A percentile compares a stretch with the other conserved stretches of the same genome.
These are phyloP conservation scores for Russula sp. DNA, from an alignment of 768 basidiomycete genomes.

Conservation along the genomic window DNA sequence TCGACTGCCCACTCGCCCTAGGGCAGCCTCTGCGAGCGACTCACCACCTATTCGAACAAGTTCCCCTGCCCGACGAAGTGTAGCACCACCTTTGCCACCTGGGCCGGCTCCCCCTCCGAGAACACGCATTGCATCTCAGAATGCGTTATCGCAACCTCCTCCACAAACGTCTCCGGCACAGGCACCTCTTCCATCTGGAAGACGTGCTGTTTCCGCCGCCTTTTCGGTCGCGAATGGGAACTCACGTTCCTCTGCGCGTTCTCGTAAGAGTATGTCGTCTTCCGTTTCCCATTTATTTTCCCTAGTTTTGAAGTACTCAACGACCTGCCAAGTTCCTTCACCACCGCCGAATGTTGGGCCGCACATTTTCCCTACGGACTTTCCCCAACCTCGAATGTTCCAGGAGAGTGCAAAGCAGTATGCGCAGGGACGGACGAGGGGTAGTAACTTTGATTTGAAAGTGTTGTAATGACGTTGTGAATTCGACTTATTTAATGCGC, in stretches of 20 bases:
- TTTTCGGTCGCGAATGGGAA: constrained; percentile 16
- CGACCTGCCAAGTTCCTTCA: constrained; percentile 44
- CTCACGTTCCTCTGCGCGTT: not conserved
- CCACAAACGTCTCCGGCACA: not conserved
- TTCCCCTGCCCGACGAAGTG: constrained; percentile 26
- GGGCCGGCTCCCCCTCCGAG: constrained; percentile 29
- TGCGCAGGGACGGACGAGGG: constrained; percentile 59
- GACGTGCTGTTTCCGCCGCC: constrained; percentile 12
- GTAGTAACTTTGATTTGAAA: constrained; percentile 66
- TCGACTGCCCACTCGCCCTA: constrained; percentile 34
- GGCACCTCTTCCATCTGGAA: constrained; percentile 5
- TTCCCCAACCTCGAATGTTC: constrained; percentile 75
- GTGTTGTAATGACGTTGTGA: constrained; percentile 34
- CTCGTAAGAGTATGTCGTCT: constrained; percentile 20
- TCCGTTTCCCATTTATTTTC: not conserved
- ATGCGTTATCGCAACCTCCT: not conserved
- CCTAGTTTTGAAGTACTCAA: not conserved
- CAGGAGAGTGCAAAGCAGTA: constrained; percentile 51
- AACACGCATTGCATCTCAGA: constrained; percentile 27
- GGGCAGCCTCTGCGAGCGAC: constrained; percentile 28
- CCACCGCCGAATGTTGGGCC: constrained; percentile 62
- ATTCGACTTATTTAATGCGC: not conserved
- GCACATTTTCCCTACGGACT: constrained; percentile 72
- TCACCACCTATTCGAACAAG: not conserved
- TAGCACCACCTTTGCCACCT: constrained; percentile 33